phyloP scores from a whole-genome alignment of 108 stramenopile genomes.

The Skeletonema costatum region DNA sequence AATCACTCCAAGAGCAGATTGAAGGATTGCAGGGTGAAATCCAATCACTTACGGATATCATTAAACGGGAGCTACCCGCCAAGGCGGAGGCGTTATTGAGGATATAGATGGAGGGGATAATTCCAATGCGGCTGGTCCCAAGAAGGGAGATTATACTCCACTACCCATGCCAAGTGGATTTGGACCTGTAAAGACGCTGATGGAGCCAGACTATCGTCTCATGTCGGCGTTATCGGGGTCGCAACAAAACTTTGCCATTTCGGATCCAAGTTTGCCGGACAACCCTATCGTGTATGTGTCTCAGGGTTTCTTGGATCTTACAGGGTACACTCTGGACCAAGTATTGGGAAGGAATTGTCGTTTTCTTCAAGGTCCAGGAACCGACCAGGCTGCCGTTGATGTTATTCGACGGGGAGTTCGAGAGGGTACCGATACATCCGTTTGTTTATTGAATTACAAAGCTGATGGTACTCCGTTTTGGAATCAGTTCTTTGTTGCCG shows the following conservation, averaged over 20 bases:
- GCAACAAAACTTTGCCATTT: slow-evolving; percentile 98
- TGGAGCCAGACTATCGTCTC: slow-evolving; percentile 90
- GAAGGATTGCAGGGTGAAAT: slow-evolving; percentile 86
- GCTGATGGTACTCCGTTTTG: slow-evolving; percentile 97
- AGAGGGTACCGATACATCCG: slow-evolving; percentile 87
- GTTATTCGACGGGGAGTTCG: slow-evolving; percentile 85
- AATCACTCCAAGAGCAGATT: slow-evolving; percentile 95
- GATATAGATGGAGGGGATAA: slow-evolving; percentile 35
- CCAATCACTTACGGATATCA: slow-evolving; percentile 64
- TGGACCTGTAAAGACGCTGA: slow-evolving; percentile 91
- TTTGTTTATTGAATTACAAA: slow-evolving; percentile 92
- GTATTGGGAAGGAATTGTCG: slow-evolving; percentile 97
- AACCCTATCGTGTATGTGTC: slow-evolving; percentile 95
- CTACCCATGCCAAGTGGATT: slow-evolving; percentile 89
- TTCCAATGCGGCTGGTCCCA: slow-evolving; percentile 29
- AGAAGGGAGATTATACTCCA: slow-evolving; percentile 76
- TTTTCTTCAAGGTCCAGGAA: slow-evolving; percentile 96
- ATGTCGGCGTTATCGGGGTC: slow-evolving; percentile 84
- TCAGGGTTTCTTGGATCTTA: slow-evolving; percentile 92
- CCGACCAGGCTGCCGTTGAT: slow-evolving; percentile 84
- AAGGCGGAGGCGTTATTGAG: slow-evolving; percentile 54
- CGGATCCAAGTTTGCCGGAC: slow-evolving; percentile 95
- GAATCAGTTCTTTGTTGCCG: slow-evolving; percentile 98
- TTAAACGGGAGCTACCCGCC: slow-evolving; percentile 64
- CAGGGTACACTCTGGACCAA: slow-evolving; percentile 94